phyloP scores from a whole-genome alignment of 75 land plant genomes.

The Pinus taeda region DNA sequence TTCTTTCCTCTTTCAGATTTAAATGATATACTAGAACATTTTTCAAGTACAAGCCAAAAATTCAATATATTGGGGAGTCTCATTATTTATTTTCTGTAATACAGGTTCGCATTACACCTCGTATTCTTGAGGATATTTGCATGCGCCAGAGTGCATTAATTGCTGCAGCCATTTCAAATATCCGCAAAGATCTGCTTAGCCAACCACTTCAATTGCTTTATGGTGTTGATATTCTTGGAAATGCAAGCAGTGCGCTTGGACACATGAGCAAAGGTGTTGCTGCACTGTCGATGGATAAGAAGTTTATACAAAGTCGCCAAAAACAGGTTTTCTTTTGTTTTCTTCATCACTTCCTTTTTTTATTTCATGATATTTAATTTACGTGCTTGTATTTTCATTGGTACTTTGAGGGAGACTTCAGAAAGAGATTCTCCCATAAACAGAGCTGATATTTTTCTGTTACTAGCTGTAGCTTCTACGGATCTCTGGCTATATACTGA shows the following conservation, averaged over 20 bases:
- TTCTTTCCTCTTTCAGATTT: not conserved
- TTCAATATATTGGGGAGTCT: too few relatives aligned
- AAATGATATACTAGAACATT: not conserved
- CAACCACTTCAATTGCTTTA: conserved; percentile 90
- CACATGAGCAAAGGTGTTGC: conserved; percentile 99
- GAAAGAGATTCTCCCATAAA: not conserved
- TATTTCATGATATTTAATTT: not conserved
- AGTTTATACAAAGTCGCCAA: conserved; percentile 90
- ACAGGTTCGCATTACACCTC: conserved; percentile 78
- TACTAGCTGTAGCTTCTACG: not conserved
- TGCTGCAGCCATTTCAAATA: conserved; percentile 66
- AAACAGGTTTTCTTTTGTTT: conserved; percentile 56
- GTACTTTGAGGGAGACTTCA: not conserved
- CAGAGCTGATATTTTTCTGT: not conserved
- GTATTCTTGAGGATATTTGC: conserved; percentile 74
- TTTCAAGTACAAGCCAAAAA: not conserved
- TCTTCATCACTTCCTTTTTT: not conserved
- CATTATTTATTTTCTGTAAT: not conserved
- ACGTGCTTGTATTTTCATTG: not conserved
- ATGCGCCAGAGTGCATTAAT: conserved; percentile 89
- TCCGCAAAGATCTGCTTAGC: conserved; percentile 93
- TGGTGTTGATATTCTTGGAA: conserved; percentile 96
- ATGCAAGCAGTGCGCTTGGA: conserved; percentile 98
- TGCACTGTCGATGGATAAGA: conserved; percentile 99
- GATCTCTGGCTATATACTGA: not conserved